A percentile compares a stretch with the other conserved stretches of the same genome.
phyloP scores from a whole-genome alignment of 306 rosid species.

The Lablab purpureus region DNA sequence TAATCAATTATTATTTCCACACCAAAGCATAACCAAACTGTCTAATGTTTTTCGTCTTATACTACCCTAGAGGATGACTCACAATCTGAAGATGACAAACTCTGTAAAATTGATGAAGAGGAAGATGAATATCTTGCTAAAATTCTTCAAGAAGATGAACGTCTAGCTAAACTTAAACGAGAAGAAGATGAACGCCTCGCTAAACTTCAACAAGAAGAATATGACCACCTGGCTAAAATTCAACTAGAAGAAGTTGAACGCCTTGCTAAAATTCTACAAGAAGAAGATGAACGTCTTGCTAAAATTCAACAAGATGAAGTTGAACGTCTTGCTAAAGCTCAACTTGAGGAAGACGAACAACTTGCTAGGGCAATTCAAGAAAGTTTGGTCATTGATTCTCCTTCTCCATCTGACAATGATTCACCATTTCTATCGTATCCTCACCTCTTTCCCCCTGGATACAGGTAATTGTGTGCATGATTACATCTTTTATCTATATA shows the following conservation, averaged over 20 bases:
- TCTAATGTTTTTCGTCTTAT: conserved; percentile 35
- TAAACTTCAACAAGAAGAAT: conserved; percentile 46
- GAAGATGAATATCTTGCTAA: conserved; percentile 47
- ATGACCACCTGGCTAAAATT: conserved; percentile 46
- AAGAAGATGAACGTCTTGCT: conserved; percentile 52
- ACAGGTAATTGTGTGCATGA: conserved; percentile 66
- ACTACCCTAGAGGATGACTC: conserved; percentile 60
- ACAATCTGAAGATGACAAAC: conserved; percentile 54
- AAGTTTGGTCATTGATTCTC: conserved; percentile 68
- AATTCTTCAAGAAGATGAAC: conserved; percentile 47
- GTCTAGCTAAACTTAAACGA: conserved; percentile 30
- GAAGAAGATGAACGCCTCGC: conserved; percentile 44
- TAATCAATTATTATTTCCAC: background rate
- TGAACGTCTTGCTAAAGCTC: conserved; percentile 54
- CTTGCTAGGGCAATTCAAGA: conserved; percentile 94
- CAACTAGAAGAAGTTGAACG: conserved; percentile 53
- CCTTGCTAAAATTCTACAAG: conserved; percentile 41
- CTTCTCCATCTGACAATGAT: conserved; percentile 64
- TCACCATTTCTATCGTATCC: conserved; percentile 59
- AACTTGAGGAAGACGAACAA: conserved; percentile 86
- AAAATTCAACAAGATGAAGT: conserved; percentile 48
- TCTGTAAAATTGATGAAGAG: conserved; percentile 5
- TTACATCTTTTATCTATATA: conserved; percentile 32
- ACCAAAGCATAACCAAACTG: conserved; percentile 6
- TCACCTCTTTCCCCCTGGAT: conserved; percentile 63